Evolutionary conservation across 106 monocot species (phyloP), one percentile per base, ranked within the genome.

Genomic region (Chionographis japonica): DNA sequence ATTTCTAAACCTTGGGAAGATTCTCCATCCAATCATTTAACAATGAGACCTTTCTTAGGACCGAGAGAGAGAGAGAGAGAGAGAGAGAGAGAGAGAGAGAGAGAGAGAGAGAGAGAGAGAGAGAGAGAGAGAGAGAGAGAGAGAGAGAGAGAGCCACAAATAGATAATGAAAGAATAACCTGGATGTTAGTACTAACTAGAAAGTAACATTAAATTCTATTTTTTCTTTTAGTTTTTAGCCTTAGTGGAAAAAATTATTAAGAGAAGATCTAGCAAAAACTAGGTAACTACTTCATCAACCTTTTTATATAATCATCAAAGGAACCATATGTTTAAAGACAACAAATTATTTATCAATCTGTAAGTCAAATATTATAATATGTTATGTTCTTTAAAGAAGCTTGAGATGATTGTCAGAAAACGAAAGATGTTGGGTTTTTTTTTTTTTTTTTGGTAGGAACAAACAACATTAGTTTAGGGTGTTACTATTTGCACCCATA

Each of bases 21-120:
- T 60, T 60, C 57, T 57, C 60, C 37, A 37, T 11, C 37, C 60
- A 60, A 60, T 60, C 60, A 60, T 57, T 57, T 17, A 57, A 20
- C 8, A 20, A 57, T 60, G 60, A 36, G 27, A 37, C 2, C 37
- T 60, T 60, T 37, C 35, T 60, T 4, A 54, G 54, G 54, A 15
- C 13, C 60, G 37, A 37, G 10, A 38, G 37, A 36, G 9, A 60
- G 2, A 60, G 13, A 54, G 27, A 27, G 27, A 27, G 27, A 27
- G 27, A 27, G 27, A 27, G 27, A 27, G 27, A 27, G 27, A 27
- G 27, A 27, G 27, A 27, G 27, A 27, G 27, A 27, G 13, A 54
- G 46, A 54, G 27, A 27, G 27, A 27, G 27, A 27, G 27, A 27
- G 27, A 27, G 27, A 27, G 37, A 37, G 10, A 38, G 37, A 36